These are phyloP conservation scores for Yamagishiella unicocca DNA, from an alignment of 139 green algal species.

Conservation along the genomic window DNA sequence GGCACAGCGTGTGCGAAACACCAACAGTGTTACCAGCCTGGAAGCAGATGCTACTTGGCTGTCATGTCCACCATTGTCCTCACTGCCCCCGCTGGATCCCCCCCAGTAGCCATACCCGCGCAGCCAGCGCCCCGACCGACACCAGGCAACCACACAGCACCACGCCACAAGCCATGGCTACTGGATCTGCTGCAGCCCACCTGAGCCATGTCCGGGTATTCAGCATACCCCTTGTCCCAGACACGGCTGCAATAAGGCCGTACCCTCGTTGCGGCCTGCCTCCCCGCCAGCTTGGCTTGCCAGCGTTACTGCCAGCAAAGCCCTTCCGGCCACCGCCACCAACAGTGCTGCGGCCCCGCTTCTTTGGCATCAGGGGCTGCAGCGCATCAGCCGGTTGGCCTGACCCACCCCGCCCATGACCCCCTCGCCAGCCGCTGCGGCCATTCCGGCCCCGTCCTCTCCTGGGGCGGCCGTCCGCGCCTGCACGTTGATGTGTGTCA, in stretches of 20 bases:
- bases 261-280: neutral
- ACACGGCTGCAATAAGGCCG: neutral
- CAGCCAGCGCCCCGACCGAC: neutral
- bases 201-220: neutral
- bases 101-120: neutral
- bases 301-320: neutral
- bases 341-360: neutral
- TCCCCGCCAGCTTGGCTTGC: neutral
- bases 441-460: neutral
- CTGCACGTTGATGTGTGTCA: too few relatives aligned
- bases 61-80: too few relatives aligned
- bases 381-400: neutral
- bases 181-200: conserved; percentile 11
- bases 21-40: too few relatives aligned
- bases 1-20: too few relatives aligned
- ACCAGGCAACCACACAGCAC: neutral
- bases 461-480: neutral
- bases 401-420: neutral
- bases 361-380: neutral
- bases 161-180: neutral
- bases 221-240: neutral
- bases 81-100: too few relatives aligned
- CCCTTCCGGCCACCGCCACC: conserved; percentile 15
- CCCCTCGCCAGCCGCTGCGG: neutral
- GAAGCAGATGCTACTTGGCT: too few relatives aligned